Base-by-base conservation (phyloP, 495 filamentous ascomycete species). In the Glonium stellatum region DNA sequence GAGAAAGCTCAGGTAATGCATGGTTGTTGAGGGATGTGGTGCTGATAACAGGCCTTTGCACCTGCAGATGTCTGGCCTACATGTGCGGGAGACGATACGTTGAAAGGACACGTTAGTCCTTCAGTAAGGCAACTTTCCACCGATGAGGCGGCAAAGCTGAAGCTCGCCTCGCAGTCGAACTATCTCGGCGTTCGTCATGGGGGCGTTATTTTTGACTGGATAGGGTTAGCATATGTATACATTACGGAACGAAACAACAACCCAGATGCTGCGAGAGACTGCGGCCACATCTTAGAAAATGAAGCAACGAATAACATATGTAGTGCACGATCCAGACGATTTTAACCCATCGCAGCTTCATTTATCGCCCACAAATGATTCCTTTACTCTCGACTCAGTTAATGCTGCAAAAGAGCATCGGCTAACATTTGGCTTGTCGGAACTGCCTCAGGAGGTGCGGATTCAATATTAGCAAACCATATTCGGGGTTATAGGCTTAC, bases 261-360 rank as follows among this genome's bases (percentile, higher is more conserved):
- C 58, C 31, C 58, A 54, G 18, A 25, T 13, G 19, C 36, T n/a
- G 12, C 37, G 13, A 36, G 25, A 21, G 41, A 22, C n/a, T n/a
- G 10, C 15, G 6, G 9, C 37, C 13, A 47, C 19, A 27, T 31
- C 15, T 18, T 18, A 36, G 12, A 35, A 54, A 23, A 97, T 97
- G 92, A 86, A 87, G 65, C 85, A 89, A 75, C 81, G 92, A 71
- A 85, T 89, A 53, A 96, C 92, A 19, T 95, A 84, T 70, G 68
- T 96, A 55, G 85, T 89, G 49, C 77, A 77, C 42, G 69, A 80
- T 31, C 77, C 83, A 21, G 76, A 85, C 46, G 78, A 78, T 1
- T 79, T 91, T 19, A 79, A 84, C 19, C 82, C 84, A 0, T 71
- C 84, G 15, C 78, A 82, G 49, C 72, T 88, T 54, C 69, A 77